Base-by-base conservation (phyloP, 345 rosid genomes). In the Linum trigynum region DNA sequence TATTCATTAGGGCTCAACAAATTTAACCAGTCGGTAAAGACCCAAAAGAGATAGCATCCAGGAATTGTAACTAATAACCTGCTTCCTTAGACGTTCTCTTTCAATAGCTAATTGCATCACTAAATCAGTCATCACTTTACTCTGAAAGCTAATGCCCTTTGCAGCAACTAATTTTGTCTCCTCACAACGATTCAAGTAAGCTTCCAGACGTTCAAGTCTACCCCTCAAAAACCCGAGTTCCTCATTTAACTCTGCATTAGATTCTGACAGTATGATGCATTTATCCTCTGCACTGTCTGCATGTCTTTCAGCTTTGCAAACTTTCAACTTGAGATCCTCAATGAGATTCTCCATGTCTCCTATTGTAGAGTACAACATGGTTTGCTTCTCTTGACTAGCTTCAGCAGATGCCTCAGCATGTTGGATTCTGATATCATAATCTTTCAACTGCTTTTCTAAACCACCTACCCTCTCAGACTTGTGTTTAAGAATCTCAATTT, bases 71-170 rank as follows among this genome's bases (percentile, higher is more conserved):
- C 56, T 55, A 58, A 41, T 69, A 63, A 88, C 99, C 99, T 90
- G 92, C 76, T 81, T 85, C 71, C 80, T 84, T 67, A 94, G 92
- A 37, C 89, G 92, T 70, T 90, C 97, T 78, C 97, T 84, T 82
- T 90, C 97, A 23, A 80, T 50, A 58, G 89, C 85, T 50, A 94
- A 72, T 70, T 79, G 92, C 85, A 86, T 75, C 65, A 94, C 80
- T 69, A 90, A 70, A 74, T 88, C 87, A n/a, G 82, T 81, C 72
- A 94, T 85, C 75, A 83, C 78, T 83, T 84, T 84, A 72, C 90
- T 76, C 67, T 75, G 92, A 55, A 80, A 41, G 56, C 72, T 71
- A 59, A 94, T 85, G 78, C 83, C 95, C 78, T 83, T 86, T 38
- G 91, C 85, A 32, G 85, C 80, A 23, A 72, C 78, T 67, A 77